Evolutionary conservation across 2,329 filamentous ascomycete genomes (phyloP).

Genomic region (Alternaria panax): DNA sequence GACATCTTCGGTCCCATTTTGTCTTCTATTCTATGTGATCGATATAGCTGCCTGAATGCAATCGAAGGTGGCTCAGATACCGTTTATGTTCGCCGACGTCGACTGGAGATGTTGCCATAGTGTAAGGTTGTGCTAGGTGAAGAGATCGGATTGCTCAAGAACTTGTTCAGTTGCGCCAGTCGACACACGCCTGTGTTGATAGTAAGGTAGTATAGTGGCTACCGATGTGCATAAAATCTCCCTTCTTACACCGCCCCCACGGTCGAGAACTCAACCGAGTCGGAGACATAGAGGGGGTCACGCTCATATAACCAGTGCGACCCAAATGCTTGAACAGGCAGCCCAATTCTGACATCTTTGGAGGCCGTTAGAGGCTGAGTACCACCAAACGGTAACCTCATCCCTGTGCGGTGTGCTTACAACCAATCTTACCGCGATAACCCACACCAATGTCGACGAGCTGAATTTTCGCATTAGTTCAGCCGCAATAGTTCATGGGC

Average conservation of each 20-base stretch:
- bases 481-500: slow-evolving; percentile 16
- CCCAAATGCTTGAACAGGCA: slow-evolving; percentile 12
- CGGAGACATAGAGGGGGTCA: slow-evolving; percentile 4
- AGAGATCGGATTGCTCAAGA: background rate
- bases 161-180: background rate
- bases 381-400: slow-evolving; percentile 17
- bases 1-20: slow-evolving; percentile 24
- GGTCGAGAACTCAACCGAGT: slow-evolving; percentile 7
- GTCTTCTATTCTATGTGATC: slow-evolving; percentile 33
- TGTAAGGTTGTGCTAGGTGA: background rate
- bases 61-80: slow-evolving; percentile 22
- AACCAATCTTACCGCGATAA: slow-evolving; percentile 22
- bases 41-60: slow-evolving; percentile 33
- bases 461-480: slow-evolving; percentile 25
- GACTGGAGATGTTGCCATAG: slow-evolving; percentile 19
- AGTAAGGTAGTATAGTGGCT: background rate
- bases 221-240: background rate
- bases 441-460: slow-evolving; percentile 18
- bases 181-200: background rate
- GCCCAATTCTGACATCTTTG: slow-evolving; percentile 17
- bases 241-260: slow-evolving; percentile 1
- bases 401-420: slow-evolving; percentile 17
- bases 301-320: slow-evolving; percentile 13
- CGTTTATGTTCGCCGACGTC: slow-evolving; percentile 13
- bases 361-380: slow-evolving; percentile 26